These are phyloP conservation scores for Paramecium biaurelia DNA, from an alignment of 73 alveolate species.

Conservation along the genomic window DNA sequence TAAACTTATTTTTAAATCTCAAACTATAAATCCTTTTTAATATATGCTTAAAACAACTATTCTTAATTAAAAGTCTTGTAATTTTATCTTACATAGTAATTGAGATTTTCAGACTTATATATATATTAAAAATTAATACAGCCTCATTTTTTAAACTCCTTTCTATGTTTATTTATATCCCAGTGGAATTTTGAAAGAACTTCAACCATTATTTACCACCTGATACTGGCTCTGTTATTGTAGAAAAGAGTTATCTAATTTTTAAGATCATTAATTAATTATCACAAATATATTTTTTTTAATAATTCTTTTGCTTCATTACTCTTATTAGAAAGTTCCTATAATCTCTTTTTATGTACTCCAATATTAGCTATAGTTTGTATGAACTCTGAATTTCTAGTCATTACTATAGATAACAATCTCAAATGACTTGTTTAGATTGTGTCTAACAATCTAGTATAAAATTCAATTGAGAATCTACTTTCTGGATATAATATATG, in stretches of 20 bases:
- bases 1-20: not conserved
- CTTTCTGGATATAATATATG: not conserved
- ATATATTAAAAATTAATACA: not conserved
- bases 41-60: not conserved
- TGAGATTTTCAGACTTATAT: not conserved
- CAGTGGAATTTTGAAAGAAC: not conserved
- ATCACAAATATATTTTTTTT: slow-evolving; percentile 2
- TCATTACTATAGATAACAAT: not conserved
- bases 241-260: not conserved
- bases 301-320: not conserved
- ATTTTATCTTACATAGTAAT: not conserved
- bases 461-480: not conserved
- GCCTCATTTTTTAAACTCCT: slow-evolving; percentile 2
- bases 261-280: not conserved
- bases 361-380: not conserved
- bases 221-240: not conserved
- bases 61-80: not conserved
- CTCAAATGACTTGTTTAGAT: not conserved
- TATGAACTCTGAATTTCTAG: not conserved
- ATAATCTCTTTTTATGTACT: not conserved
- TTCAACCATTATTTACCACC: not conserved
- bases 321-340: not conserved
- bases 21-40: not conserved
- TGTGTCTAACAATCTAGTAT: not conserved
- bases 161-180: not conserved